phyloP scores from a whole-genome alignment of 371 early-diverging fungal species.

The Mucor circinelloides region DNA sequence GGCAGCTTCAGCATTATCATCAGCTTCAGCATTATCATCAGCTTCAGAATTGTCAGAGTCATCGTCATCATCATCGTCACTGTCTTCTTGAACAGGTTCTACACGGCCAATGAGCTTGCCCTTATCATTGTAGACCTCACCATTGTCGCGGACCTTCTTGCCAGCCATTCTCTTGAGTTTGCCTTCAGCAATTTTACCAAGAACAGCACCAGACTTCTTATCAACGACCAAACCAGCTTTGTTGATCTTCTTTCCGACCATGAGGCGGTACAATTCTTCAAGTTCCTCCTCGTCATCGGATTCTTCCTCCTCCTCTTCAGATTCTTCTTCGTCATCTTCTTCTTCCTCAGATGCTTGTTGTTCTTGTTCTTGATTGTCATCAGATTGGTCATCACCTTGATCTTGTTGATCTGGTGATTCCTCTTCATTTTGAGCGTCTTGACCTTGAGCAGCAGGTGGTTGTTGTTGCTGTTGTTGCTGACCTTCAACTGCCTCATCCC shows the following conservation, averaged over 20 bases:
- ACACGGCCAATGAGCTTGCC: constrained; percentile 21
- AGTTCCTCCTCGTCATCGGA: constrained; percentile 7
- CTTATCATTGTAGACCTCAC: constrained; percentile 17
- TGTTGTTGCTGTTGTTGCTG: constrained; percentile 3
- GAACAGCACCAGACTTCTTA: constrained; percentile 18
- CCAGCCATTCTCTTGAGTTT: constrained; percentile 17
- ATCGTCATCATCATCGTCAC: background rate
- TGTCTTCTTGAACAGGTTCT: constrained; percentile 18
- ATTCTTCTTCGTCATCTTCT: constrained; percentile 4
- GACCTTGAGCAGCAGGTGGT: background rate
- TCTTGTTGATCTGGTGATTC: background rate
- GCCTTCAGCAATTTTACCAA: constrained; percentile 23
- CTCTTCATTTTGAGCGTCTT: background rate
- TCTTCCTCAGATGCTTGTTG: constrained; percentile 5
- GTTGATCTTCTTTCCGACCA: constrained; percentile 24
- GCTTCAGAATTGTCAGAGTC: background rate
- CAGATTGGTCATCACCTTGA: constrained; percentile 1
- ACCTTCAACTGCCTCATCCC: background rate
- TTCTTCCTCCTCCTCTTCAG: constrained; percentile 8
- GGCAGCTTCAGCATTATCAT: background rate
- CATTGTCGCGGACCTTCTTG: constrained; percentile 24
- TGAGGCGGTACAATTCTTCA: constrained; percentile 11
- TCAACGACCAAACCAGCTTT: constrained; percentile 20
- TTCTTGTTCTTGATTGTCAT: background rate
- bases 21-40: background rate